A percentile compares a stretch with the other conserved stretches of the same genome.
Evolutionary conservation across 2,329 filamentous ascomycete species (phyloP).

Genomic region (Myriosclerotinia scirpicola): DNA sequence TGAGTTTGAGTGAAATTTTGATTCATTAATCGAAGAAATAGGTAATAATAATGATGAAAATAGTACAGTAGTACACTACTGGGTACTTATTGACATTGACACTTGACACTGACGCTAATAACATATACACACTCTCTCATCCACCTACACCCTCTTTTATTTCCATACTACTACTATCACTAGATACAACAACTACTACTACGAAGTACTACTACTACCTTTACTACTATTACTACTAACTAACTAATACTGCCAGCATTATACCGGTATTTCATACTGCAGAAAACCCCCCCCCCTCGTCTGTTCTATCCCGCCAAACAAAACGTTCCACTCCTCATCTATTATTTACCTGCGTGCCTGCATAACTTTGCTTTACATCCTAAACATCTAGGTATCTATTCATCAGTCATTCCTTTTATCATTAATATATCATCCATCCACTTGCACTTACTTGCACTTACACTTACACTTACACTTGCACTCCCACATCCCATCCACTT

Average conservation of each 20-base stretch:
- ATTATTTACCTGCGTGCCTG: not conserved
- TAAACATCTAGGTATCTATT: not conserved
- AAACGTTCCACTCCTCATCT: slow-evolving; percentile 9
- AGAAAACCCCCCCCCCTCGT: slow-evolving; percentile 8
- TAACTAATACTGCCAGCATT: not conserved
- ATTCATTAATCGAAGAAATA: slow-evolving; percentile 14
- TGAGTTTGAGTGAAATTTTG: slow-evolving; percentile 13
- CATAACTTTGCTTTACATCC: not conserved
- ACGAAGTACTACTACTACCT: no score
- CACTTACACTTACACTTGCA: no score
- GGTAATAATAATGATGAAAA: no score
- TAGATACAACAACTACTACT: no score
- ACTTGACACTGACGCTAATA: no score
- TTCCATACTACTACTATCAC: no score
- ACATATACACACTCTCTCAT: no score
- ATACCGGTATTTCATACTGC: not conserved
- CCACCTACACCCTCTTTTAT: no score
- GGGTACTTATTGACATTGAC: no score
- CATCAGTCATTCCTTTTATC: not conserved
- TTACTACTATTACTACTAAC: no score
- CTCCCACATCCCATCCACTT: no score
- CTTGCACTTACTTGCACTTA: not conserved
- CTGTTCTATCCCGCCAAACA: slow-evolving; percentile 2
- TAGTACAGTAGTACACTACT: no score
- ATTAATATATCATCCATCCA: not conserved